These are phyloP conservation scores for Aspergillus glaucus DNA, from an alignment of 2,329 filamentous ascomycete species.

Conservation along the genomic window DNA sequence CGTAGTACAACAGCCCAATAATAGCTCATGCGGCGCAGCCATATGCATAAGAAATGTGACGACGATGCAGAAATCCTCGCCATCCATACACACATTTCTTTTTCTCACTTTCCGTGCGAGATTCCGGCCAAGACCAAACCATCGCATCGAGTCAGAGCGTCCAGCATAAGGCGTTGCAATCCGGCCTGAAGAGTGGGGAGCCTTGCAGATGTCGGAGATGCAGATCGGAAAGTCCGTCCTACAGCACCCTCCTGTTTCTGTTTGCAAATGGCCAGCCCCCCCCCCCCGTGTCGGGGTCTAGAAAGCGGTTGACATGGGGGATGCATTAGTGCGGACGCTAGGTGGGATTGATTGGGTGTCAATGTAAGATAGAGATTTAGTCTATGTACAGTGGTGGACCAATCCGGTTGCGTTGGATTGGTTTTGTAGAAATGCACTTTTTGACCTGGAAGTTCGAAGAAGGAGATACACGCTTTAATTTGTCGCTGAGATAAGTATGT, in stretches of 20 bases:
- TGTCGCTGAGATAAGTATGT: slow-evolving; percentile 24
- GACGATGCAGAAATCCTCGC: no score
- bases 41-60: no score
- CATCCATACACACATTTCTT: no score
- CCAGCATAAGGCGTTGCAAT: not conserved
- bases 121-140: no score
- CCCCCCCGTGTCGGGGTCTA: slow-evolving; percentile 3
- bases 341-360: slow-evolving; percentile 19
- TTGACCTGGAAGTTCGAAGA: slow-evolving; percentile 18
- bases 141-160: no score
- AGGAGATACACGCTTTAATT: slow-evolving; percentile 23
- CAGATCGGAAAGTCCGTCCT: slow-evolving; percentile 20
- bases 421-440: slow-evolving; percentile 10
- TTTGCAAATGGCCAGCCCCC: slow-evolving; percentile 5
- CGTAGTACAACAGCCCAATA: no score
- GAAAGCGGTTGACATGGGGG: slow-evolving; percentile 3
- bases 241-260: slow-evolving; percentile 2
- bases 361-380: slow-evolving; percentile 17
- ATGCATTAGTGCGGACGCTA: slow-evolving; percentile 20
- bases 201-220: slow-evolving; percentile 14
- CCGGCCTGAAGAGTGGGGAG: slow-evolving; percentile 1
- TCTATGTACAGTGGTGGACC: slow-evolving; percentile 2
- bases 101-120: no score
- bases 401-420: not conserved
- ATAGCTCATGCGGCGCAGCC: no score